Conservation (phyloP, 305 asterid genomes). For the Petunia hybrid region DNA sequence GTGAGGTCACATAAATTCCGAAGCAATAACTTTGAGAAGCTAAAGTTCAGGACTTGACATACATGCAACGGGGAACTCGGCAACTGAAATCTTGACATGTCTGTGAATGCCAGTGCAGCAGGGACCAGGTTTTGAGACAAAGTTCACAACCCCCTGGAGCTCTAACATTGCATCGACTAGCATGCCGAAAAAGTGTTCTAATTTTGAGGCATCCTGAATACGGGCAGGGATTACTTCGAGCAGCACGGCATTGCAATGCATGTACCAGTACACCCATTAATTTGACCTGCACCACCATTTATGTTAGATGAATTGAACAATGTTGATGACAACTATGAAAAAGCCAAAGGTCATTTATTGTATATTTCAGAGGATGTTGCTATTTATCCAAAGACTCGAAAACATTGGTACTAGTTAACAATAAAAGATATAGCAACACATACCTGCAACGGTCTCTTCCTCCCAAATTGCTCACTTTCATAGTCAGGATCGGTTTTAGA, state of each 20-base stretch:
- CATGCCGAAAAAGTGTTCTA: constrained; percentile 49
- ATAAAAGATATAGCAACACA: constrained; percentile 54
- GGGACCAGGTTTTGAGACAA: constrained; percentile 52
- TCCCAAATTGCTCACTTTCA: constrained; percentile 44
- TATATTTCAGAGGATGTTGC: background rate
- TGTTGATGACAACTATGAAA: constrained; percentile 4
- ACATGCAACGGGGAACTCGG: constrained; percentile 67
- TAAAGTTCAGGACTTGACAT: constrained; percentile 31
- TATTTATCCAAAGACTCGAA: background rate
- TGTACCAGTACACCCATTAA: constrained; percentile 49
- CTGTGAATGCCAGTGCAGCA: constrained; percentile 49
- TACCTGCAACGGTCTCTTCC: constrained; percentile 34
- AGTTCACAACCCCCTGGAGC: constrained; percentile 46
- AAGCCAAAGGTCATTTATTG: background rate
- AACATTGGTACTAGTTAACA: background rate
- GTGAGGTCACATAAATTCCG: constrained; percentile 8
- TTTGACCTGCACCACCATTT: constrained; percentile 31
- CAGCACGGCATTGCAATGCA: constrained; percentile 46
- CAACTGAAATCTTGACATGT: constrained; percentile 51
- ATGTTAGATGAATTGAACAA: constrained; percentile 24
- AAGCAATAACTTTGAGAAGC: constrained; percentile 28
- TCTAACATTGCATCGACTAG: constrained; percentile 39
- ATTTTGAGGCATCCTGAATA: constrained; percentile 45
- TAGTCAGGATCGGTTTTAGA: constrained; percentile 30
- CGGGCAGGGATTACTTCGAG: constrained; percentile 47